These are phyloP conservation scores for Torulaspora franciscae DNA, from an alignment of 805 yeast genomes.

Conservation along the genomic window DNA sequence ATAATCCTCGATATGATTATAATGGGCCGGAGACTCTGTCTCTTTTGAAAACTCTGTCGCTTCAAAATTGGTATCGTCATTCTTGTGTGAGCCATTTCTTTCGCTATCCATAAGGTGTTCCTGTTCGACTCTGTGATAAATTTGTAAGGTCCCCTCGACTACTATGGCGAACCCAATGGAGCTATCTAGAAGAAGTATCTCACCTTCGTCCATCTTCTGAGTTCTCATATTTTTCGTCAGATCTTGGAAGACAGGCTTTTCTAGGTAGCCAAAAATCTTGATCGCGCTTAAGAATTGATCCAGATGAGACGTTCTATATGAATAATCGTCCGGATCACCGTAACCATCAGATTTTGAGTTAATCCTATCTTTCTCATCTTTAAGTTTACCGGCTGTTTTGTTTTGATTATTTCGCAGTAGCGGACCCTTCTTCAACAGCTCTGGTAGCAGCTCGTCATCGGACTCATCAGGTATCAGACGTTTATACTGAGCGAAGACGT, in stretches of 20 bases:
- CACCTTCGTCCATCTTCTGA: conserved; percentile 72
- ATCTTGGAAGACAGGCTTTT: conserved; percentile 85
- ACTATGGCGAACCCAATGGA: conserved; percentile 84
- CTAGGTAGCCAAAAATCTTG: conserved; percentile 89
- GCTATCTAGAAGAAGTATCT: conserved; percentile 66
- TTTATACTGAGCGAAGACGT: conserved; percentile 28
- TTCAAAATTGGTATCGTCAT: background rate
- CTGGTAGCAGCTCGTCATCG: conserved; percentile 4
- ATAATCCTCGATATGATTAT: conserved; percentile 24
- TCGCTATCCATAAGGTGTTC: conserved; percentile 7
- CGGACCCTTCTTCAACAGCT: conserved; percentile 2
- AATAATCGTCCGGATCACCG: conserved; percentile 5
- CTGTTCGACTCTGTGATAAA: conserved; percentile 54
- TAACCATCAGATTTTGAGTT: background rate
- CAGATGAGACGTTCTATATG: conserved; percentile 56
- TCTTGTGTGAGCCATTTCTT: background rate
- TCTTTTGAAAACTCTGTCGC: background rate
- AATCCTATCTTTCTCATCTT: conserved; percentile 1
- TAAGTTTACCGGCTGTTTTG: background rate
- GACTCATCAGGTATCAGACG: conserved; percentile 20
- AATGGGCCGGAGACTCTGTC: background rate
- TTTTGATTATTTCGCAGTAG: background rate
- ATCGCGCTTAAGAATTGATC: conserved; percentile 90
- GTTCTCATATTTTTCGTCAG: conserved; percentile 89
- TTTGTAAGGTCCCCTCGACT: conserved; percentile 84